Evolutionary conservation across 1,284 basidiomycete species (phyloP), one percentile per base, ranked within the genome.

Genomic region (Rhizoctonia solani): DNA sequence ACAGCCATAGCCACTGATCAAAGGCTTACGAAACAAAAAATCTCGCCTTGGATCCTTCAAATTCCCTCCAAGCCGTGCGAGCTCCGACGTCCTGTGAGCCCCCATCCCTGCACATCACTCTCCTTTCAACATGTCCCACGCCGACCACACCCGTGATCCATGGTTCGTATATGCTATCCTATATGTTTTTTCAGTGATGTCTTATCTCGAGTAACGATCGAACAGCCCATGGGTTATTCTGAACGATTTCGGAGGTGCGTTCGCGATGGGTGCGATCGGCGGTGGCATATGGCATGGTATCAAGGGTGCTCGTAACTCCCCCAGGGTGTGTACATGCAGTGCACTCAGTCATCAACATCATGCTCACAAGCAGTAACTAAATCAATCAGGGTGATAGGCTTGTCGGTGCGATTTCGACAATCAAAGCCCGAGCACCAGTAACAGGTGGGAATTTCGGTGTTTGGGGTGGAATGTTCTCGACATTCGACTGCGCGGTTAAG

Each of bases 281-380:
- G 94, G 96, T 74, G 94, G 93, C 72, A 95, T 99, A 76, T 99
- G 96, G 96, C 95, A 99, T 80, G 94, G 95, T 72, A 95, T 98
- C 76, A 99, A 99, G 80, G 97, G 96, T 69, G 95, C 95, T 16
- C 85, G 96, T 73, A 99, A 98, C 79, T 96, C 94, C 69, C 96
- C 96, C 68, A 84, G 90, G 77, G 95, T 95, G 74, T 67, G 90
- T 83, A 13, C 47, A 32, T 44, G 34, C 55, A 11, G 41, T 49
- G 42, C 16, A 46, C 52, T 47, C 14, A 13, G 14, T 30, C 8
- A 30, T 16, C 53, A 13, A n/a, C n/a, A n/a, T n/a, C 29, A 21
- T 67, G 50, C 69, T 42, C 21, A 42, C 34, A 30, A 14, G 21
- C 16, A 50, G 47, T 42, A 19, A 50, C 30, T 66, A 67, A 49